Percentiles rank a stretch among this genome's conserved stretches.
Evolutionary conservation across 768 basidiomycete species (phyloP).

Genomic region (Naganishia kalamii): DNA sequence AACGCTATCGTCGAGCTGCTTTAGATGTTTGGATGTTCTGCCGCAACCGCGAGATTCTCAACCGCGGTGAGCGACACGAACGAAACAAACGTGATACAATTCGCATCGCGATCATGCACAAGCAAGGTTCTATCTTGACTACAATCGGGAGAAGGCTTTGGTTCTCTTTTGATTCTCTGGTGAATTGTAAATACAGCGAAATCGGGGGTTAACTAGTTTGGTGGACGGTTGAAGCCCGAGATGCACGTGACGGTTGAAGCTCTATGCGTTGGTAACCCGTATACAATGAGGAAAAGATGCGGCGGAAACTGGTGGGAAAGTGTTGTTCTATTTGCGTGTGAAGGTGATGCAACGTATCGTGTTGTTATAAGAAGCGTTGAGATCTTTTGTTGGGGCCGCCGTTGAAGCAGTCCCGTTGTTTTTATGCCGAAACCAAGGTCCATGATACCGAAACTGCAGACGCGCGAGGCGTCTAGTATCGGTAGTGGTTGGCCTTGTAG

Average conservation of each 20-base stretch:
- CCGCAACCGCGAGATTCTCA: too few species aligned
- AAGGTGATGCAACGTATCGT: slow-evolving; percentile 14
- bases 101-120: slow-evolving; percentile 16
- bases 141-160: slow-evolving; percentile 10
- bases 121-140: slow-evolving; percentile 14
- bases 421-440: slow-evolving; percentile 26
- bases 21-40: too few species aligned
- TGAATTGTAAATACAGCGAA: slow-evolving; percentile 13
- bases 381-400: slow-evolving; percentile 15
- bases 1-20: too few species aligned
- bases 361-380: slow-evolving; percentile 18
- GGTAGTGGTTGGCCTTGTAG: slow-evolving; percentile 68
- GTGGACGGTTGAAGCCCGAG: slow-evolving; percentile 17
- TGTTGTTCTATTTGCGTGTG: neutral
- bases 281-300: slow-evolving; percentile 9
- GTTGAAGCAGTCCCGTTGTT: slow-evolving; percentile 8
- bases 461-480: slow-evolving; percentile 50
- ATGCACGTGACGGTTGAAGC: slow-evolving; percentile 15
- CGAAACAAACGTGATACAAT: neutral
- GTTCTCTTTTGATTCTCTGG: neutral
- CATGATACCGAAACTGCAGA: slow-evolving; percentile 29
- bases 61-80: too few species aligned
- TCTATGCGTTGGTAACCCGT: slow-evolving; percentile 18
- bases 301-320: neutral
- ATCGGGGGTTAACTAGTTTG: neutral